A percentile compares a stretch with the other conserved stretches of the same genome.
phyloP scores from a whole-genome alignment of 1,139 yeast species.

The Candida glucosophila region DNA sequence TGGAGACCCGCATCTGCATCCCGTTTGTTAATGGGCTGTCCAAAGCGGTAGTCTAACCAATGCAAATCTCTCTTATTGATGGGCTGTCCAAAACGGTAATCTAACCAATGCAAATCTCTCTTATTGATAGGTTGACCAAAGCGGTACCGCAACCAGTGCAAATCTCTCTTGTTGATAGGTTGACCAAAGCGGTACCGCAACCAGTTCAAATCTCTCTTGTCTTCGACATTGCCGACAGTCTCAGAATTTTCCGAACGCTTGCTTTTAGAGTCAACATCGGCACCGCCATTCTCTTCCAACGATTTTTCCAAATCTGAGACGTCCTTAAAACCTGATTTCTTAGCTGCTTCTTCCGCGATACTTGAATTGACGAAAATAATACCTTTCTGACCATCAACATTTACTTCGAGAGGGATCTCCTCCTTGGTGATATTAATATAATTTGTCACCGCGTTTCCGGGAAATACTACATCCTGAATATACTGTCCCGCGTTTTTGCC shows the following conservation, averaged over 20 bases:
- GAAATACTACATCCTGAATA: slow-evolving; percentile 6
- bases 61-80: slow-evolving; percentile 8
- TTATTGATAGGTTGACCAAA: slow-evolving; percentile 9
- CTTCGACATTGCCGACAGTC: slow-evolving; percentile 4
- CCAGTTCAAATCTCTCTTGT: slow-evolving; percentile 7
- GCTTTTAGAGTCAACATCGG: slow-evolving; percentile 2
- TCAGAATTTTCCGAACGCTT: slow-evolving; percentile 3
- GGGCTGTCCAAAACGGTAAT: slow-evolving; percentile 4
- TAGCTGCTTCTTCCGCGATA: slow-evolving; percentile 8
- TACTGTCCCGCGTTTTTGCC: slow-evolving; percentile 2
- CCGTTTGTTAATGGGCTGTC: slow-evolving; percentile 7
- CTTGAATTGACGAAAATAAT: slow-evolving; percentile 13
- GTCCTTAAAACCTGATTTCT: slow-evolving; percentile 3
- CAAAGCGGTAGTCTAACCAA: slow-evolving; percentile 7
- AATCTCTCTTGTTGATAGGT: slow-evolving; percentile 7
- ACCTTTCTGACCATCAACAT: slow-evolving; percentile 9
- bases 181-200: slow-evolving; percentile 7
- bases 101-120: slow-evolving; percentile 3
- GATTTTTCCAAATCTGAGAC: no score
- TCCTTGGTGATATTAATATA: slow-evolving; percentile 8
- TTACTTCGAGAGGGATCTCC: slow-evolving; percentile 9
- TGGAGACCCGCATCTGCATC: no score
- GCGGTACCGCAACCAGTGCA: slow-evolving; percentile 10
- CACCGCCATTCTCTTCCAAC: no score
- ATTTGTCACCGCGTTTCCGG: slow-evolving; percentile 11